Base-by-base conservation (phyloP, 78 protist genomes). In the slime mould (Dictyostelium discoideum) region DNA sequence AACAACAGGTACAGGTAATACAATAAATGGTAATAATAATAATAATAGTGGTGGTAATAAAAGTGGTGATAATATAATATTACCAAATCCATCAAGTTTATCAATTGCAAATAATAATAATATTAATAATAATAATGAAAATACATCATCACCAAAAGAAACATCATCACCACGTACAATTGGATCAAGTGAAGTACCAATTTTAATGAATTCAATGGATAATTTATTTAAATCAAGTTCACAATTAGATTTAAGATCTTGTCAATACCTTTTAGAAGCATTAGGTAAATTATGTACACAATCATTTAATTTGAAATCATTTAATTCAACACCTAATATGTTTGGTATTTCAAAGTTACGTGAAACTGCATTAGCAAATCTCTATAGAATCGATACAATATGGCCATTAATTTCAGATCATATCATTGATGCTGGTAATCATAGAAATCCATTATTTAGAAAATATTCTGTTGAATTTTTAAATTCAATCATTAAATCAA, bases 361-460 rank as follows among this genome's bases (percentile, higher is more conserved):
- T 16, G 96, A 92, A 32, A 85, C 92, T 32, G 73, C 92, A 20
- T 24, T 85, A 3, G 67, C 96, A 14, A 92, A 92, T 76, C 72
- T 92, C 11, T 42, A 67, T 74, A n/a, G 96, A 29, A 86, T 92
- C 37, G 93, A 92, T 39, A 85, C 83, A 9, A 29, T 92, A 11
- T 92, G 96, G 96, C 85, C 85, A 72, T 81, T 86, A 5, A 67
- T 86, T 13, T 63, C 96, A 3, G 54, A 80, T 60, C 46, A 92
- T 48, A 76, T 92, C 37, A 82, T 82, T 11, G 92, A 92, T n/a
- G 86, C 92, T 26, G 76, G 89, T 37, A 92, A 92, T 77, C 79
- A 76, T 39, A 79, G 67, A 79, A 92, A 92, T 81, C 37, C 81
- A 42, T 72, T 84, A 29, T 73, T 92, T 48, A 63, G 96, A 60